Evolutionary conservation across 2,329 filamentous ascomycete genomes (phyloP).

Genomic region (Knufia petricola): DNA sequence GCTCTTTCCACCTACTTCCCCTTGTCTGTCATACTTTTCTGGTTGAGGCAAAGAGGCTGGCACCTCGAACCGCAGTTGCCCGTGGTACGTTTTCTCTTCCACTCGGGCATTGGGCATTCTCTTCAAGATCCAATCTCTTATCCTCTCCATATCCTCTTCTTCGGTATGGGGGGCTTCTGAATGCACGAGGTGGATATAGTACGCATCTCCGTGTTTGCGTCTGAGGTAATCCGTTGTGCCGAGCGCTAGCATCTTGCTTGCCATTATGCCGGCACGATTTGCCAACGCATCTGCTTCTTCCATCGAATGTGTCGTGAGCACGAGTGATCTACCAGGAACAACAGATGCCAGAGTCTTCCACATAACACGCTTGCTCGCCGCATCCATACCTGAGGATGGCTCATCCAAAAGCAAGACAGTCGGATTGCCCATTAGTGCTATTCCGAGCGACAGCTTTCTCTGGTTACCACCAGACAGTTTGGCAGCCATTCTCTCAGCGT

Average conservation of each 20-base stretch:
- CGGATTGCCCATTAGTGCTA: slow-evolving; percentile 87
- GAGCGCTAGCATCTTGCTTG: slow-evolving; percentile 72
- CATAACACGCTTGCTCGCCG: slow-evolving; percentile 83
- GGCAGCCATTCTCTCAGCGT: slow-evolving; percentile 63
- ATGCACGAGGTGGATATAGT: slow-evolving; percentile 74
- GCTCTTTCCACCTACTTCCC: not conserved
- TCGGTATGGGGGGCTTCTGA: slow-evolving; percentile 63
- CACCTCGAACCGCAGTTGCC: slow-evolving; percentile 64
- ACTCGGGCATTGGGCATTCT: slow-evolving; percentile 57
- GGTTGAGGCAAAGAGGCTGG: slow-evolving; percentile 31
- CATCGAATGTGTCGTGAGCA: slow-evolving; percentile 91
- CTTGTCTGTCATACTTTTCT: not conserved
- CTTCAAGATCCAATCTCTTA: slow-evolving; percentile 56
- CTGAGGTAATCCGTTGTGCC: slow-evolving; percentile 66
- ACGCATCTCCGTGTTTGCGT: slow-evolving; percentile 63
- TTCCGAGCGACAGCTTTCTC: slow-evolving; percentile 79
- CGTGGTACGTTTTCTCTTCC: slow-evolving; percentile 68
- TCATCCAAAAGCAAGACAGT: slow-evolving; percentile 81
- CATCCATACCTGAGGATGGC: slow-evolving; percentile 79
- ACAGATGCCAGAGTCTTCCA: slow-evolving; percentile 74
- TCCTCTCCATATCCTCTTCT: slow-evolving; percentile 54
- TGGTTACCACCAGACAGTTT: slow-evolving; percentile 86
- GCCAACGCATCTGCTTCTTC: slow-evolving; percentile 89
- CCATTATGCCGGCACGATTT: slow-evolving; percentile 74
- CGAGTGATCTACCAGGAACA: slow-evolving; percentile 65